Percentiles rank a stretch among this genome's conserved stretches.
Evolutionary conservation across 306 rosid species (phyloP).

Genomic region (Pterocarpus macrocarpus): DNA sequence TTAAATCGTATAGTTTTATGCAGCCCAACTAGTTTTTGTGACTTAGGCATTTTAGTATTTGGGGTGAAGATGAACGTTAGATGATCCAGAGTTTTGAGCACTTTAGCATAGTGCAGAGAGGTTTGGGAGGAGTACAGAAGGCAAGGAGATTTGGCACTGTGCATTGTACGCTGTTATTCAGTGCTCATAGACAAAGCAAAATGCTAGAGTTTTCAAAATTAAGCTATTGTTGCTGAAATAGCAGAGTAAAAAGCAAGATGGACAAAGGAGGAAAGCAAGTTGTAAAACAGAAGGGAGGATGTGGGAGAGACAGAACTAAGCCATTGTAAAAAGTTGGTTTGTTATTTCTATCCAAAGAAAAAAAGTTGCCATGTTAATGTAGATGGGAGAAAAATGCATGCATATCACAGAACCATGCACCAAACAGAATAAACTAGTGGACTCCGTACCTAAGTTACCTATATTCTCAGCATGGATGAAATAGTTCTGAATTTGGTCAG

Average conservation of each 20-base stretch:
- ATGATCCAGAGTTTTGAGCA: neutral
- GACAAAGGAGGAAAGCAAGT: too few species aligned
- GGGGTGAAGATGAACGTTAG: neutral
- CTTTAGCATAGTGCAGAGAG: neutral
- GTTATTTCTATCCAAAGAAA: too few species aligned
- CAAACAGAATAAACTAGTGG: neutral
- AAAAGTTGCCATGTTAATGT: neutral
- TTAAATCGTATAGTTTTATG: neutral
- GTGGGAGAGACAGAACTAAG: neutral
- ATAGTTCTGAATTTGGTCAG: slow-evolving; percentile 4
- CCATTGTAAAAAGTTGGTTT: neutral
- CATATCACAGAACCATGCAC: neutral
- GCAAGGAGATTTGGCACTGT: neutral
- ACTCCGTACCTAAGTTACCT: neutral
- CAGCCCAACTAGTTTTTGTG: neutral
- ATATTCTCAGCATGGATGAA: neutral
- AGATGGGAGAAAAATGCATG: neutral
- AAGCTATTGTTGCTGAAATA: neutral
- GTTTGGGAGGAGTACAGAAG: slow-evolving; percentile 6
- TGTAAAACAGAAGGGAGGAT: too few species aligned
- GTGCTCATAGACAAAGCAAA: neutral
- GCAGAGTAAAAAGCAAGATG: neutral
- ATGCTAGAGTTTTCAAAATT: neutral
- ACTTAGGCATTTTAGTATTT: neutral
- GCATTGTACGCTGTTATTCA: neutral